Evolutionary conservation across 139 green algal species (phyloP), one percentile per base, ranked within the genome.

Genomic region (Chlorella sp.): DNA sequence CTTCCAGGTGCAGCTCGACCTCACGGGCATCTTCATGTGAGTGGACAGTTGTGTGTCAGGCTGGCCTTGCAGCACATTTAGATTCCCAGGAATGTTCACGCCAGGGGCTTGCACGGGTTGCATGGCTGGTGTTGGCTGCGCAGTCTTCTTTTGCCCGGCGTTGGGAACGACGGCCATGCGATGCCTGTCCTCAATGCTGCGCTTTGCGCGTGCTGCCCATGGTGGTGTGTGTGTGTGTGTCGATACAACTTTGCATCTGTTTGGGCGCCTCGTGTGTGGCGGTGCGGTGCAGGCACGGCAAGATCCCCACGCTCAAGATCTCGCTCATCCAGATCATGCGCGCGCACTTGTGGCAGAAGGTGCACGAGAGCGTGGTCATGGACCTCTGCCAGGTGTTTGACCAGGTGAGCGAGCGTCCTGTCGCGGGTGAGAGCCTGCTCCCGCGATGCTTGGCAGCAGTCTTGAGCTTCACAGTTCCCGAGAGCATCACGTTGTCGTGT

Each of bases 241-340:
- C n/a, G n/a, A n/a, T n/a, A n/a, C n/a, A n/a, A n/a, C n/a, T n/a
- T n/a, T n/a, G n/a, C n/a, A n/a, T n/a, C n/a, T n/a, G n/a, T n/a
- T n/a, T n/a, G n/a, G n/a, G n/a, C n/a, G n/a, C n/a, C n/a, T n/a
- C n/a, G n/a, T n/a, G n/a, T n/a, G n/a, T n/a, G n/a, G n/a, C n/a
- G n/a, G n/a, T n/a, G n/a, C n/a, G n/a, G n/a, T 34, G 42, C 67
- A 72, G 67, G 67, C 83, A 89, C 77, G 94, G 94, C 82, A 98
- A 99, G 86, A 98, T 99, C 72, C 95, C 95, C 51, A 99, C 95
- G 51, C 90, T 99, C 64, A 99, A 99, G 88, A 99, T 99, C 83
- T 96, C 87, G 23, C 90, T 99, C 70, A 99, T 99, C 80, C 94
- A 99, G 91, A 99, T 99, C 88, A 97, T 99, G 87, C 86, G 94